A percentile compares a stretch with the other conserved stretches of the same genome.
These are phyloP conservation scores for Paracoccidioides brasiliensis DNA, from an alignment of 2,329 filamentous ascomycete species.

Conservation along the genomic window DNA sequence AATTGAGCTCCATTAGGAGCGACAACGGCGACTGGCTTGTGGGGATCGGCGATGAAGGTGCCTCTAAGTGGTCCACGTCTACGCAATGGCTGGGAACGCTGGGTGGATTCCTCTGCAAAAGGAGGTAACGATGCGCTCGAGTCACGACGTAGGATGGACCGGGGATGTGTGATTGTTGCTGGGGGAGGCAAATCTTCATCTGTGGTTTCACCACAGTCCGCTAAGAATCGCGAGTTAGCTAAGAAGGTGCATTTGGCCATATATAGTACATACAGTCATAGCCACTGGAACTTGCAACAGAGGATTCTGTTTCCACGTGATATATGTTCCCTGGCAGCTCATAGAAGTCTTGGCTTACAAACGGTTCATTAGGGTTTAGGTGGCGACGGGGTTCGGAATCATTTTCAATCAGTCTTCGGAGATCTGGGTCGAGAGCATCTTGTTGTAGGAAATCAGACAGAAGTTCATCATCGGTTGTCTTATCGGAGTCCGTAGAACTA, in stretches of 20 bases:
- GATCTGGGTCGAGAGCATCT: slow-evolving; percentile 55
- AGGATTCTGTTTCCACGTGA: slow-evolving; percentile 34
- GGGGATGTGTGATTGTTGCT: slow-evolving; percentile 35
- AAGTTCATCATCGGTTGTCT: slow-evolving; percentile 48
- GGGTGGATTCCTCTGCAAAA: slow-evolving; percentile 25
- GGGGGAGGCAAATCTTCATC: slow-evolving; percentile 43
- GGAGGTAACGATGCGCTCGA: slow-evolving; percentile 34
- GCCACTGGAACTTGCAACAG: slow-evolving; percentile 35
- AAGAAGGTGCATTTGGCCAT: slow-evolving; percentile 5
- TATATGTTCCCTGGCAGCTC: slow-evolving; percentile 30
- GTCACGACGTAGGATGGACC: slow-evolving; percentile 39
- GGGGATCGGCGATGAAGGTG: slow-evolving; percentile 35
- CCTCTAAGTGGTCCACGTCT: slow-evolving; percentile 36
- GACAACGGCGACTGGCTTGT: slow-evolving; percentile 36
- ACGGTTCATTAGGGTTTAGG: slow-evolving; percentile 18
- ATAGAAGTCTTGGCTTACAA: slow-evolving; percentile 25
- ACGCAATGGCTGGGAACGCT: slow-evolving; percentile 19
- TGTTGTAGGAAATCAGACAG: slow-evolving; percentile 69
- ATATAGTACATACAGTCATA: slow-evolving; percentile 43
- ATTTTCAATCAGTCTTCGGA: slow-evolving; percentile 61
- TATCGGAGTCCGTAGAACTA: slow-evolving; percentile 44
- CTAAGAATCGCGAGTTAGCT: slow-evolving; percentile 20
- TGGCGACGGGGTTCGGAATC: slow-evolving; percentile 32
- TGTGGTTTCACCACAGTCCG: slow-evolving; percentile 48
- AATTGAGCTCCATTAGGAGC: slow-evolving; percentile 37